Percentiles rank a stretch among this genome's conserved stretches.
These are phyloP conservation scores for Cylindrotheca closterium DNA, from an alignment of 108 stramenopile genomes.

Conservation along the genomic window DNA sequence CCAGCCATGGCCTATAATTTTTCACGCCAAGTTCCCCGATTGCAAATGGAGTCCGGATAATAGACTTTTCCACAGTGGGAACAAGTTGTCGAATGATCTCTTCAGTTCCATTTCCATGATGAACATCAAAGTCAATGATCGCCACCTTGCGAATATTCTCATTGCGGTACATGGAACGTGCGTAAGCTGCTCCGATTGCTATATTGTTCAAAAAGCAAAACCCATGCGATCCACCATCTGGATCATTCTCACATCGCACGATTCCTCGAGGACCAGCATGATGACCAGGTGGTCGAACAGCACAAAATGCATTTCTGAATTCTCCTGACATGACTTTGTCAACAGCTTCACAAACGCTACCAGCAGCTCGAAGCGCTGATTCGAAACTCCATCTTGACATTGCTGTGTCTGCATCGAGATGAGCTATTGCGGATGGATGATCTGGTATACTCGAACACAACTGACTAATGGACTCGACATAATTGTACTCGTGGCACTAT, in stretches of 20 bases:
- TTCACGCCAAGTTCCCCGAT: slow-evolving; percentile 59
- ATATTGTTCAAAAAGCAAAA: slow-evolving; percentile 99
- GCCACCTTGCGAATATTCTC: slow-evolving; percentile 83
- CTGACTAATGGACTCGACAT: slow-evolving; percentile 82
- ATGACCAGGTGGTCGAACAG: slow-evolving; percentile 98
- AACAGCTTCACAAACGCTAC: slow-evolving; percentile 87
- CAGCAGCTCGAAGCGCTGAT: slow-evolving; percentile 85
- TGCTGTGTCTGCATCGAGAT: slow-evolving; percentile 85
- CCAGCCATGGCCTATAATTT: slow-evolving; percentile 89
- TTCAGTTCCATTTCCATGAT: slow-evolving; percentile 97
- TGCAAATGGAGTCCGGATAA: slow-evolving; percentile 79
- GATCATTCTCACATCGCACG: slow-evolving; percentile 88
- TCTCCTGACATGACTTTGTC: slow-evolving; percentile 84
- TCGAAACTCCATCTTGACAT: slow-evolving; percentile 90
- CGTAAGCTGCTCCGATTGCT: slow-evolving; percentile 97
- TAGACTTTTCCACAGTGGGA: slow-evolving; percentile 71
- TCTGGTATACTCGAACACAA: slow-evolving; percentile 79
- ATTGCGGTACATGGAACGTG: slow-evolving; percentile 85
- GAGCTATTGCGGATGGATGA: slow-evolving; percentile 77
- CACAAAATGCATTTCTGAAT: slow-evolving; percentile 89
- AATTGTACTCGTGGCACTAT: slow-evolving; percentile 78
- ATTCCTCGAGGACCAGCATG: slow-evolving; percentile 96
- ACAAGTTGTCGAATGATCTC: slow-evolving; percentile 89
- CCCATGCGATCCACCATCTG: slow-evolving; percentile 87
- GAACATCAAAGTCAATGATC: slow-evolving; percentile 93